phyloP scores from a whole-genome alignment of 2,329 filamentous ascomycete species.

The Botryotinia globosa region DNA sequence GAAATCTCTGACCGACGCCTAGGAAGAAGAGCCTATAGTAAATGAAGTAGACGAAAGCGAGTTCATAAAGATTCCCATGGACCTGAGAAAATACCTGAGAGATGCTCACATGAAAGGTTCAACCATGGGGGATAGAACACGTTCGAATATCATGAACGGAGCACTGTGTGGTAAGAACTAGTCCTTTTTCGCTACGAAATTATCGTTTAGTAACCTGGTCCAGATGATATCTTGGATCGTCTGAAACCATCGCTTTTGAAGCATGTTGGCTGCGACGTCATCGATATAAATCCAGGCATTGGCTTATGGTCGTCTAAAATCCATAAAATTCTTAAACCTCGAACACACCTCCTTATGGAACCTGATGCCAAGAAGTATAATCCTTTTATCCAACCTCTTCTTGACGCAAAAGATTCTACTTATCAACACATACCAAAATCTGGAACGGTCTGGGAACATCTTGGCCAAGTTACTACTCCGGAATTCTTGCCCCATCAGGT shows the following conservation, averaged over 20 bases:
- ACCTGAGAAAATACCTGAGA: neutral
- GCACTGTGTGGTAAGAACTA: slow-evolving; percentile 44
- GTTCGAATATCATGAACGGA: slow-evolving; percentile 54
- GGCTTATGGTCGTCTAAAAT: slow-evolving; percentile 78
- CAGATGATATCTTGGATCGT: slow-evolving; percentile 52
- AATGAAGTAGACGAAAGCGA: neutral
- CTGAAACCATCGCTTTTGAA: slow-evolving; percentile 66
- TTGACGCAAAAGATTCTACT: slow-evolving; percentile 47
- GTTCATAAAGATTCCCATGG: neutral
- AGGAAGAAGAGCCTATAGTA: neutral
- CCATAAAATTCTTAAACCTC: slow-evolving; percentile 70
- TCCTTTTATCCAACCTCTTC: slow-evolving; percentile 58
- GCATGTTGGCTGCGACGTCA: slow-evolving; percentile 75
- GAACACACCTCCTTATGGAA: slow-evolving; percentile 81
- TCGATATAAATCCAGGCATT: slow-evolving; percentile 81
- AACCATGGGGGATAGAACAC: slow-evolving; percentile 24
- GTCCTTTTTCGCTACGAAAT: neutral
- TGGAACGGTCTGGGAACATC: slow-evolving; percentile 59
- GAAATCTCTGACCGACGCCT: neutral
- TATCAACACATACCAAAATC: slow-evolving; percentile 54
- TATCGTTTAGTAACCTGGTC: neutral
- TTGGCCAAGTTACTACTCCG: slow-evolving; percentile 52
- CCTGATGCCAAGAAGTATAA: slow-evolving; percentile 58
- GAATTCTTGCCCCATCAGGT: slow-evolving; percentile 55
- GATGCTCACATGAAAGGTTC: neutral